Evolutionary conservation across 169 alveolate species (phyloP).

Genomic region (Cryptosporidium xiaoi): DNA sequence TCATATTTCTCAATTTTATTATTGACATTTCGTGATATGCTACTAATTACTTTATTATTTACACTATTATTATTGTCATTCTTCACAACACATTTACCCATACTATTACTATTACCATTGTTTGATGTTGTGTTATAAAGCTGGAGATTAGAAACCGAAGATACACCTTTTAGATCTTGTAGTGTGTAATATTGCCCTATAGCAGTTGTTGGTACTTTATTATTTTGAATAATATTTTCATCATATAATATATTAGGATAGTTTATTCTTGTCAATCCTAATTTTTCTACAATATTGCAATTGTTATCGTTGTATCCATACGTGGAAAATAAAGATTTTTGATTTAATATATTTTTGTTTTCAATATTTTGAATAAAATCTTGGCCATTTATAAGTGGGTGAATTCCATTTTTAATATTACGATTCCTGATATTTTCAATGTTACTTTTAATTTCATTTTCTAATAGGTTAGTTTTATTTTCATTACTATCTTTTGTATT

Average conservation of each 20-base stretch:
- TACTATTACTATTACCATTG: too few relatives aligned
- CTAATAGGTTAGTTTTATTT: background rate
- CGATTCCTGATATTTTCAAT: background rate
- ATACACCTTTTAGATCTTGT: constrained; percentile 12
- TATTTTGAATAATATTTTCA: background rate
- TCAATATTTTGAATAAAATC: constrained; percentile 33
- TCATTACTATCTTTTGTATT: constrained; percentile 5
- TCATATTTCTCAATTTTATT: constrained; percentile 1
- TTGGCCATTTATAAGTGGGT: constrained; percentile 12
- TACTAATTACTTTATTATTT: constrained; percentile 1
- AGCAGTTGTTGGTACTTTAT: background rate
- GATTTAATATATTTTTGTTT: constrained; percentile 1
- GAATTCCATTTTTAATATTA: constrained; percentile 4
- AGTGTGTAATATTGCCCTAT: constrained; percentile 19
- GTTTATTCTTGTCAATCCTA: constrained; percentile 21
- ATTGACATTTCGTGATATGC: constrained; percentile 9
- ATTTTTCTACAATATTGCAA: constrained; percentile 22
- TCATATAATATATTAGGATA: constrained; percentile 3
- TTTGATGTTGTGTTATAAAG: constrained; percentile 20
- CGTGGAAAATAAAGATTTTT: constrained; percentile 27
- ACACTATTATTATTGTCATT: constrained; percentile 1
- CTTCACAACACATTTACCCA: background rate
- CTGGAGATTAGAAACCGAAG: background rate
- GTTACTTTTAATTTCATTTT: background rate
- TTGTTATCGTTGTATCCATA: constrained; percentile 3